These are phyloP conservation scores for Phytophthora fragariaefolia DNA, from an alignment of 352 stramenopile genomes.

Conservation along the genomic window DNA sequence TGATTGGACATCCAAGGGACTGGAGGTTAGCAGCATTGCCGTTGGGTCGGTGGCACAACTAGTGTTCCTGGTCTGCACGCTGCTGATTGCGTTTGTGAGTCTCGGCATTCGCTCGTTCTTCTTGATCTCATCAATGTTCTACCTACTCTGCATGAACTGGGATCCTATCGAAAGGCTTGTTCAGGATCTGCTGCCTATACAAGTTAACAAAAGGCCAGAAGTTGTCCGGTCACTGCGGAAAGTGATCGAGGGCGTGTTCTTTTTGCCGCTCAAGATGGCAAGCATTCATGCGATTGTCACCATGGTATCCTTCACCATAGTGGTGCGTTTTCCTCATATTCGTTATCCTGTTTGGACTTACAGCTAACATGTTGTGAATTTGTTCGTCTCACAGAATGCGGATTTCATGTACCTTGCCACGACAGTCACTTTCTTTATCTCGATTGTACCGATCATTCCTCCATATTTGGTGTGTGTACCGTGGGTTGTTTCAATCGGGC, in stretches of 20 bases:
- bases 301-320: conserved; percentile 84
- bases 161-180: conserved; percentile 88
- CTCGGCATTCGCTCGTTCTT: conserved; percentile 88
- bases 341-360: background rate
- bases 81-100: conserved; percentile 88
- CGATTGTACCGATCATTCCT: conserved; percentile 88
- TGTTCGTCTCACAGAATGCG: conserved; percentile 55
- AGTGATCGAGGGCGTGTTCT: conserved; percentile 89
- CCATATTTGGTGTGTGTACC: conserved; percentile 87
- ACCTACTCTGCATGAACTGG: conserved; percentile 87
- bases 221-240: conserved; percentile 77
- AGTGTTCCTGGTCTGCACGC: conserved; percentile 74
- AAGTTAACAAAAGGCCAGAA: conserved; percentile 72
- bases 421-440: conserved; percentile 89
- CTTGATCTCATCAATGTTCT: conserved; percentile 90
- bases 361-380: background rate
- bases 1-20: conserved; percentile 84
- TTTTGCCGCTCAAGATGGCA: conserved; percentile 89
- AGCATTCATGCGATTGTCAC: conserved; percentile 90
- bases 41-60: conserved; percentile 85
- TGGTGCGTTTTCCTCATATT: conserved; percentile 53
- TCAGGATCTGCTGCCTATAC: conserved; percentile 77
- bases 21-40: conserved; percentile 86
- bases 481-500: conserved; percentile 81
- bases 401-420: conserved; percentile 90